Conservation (phyloP, 2,329 filamentous ascomycete species). For the Ophiosphaerella narmari region DNA sequence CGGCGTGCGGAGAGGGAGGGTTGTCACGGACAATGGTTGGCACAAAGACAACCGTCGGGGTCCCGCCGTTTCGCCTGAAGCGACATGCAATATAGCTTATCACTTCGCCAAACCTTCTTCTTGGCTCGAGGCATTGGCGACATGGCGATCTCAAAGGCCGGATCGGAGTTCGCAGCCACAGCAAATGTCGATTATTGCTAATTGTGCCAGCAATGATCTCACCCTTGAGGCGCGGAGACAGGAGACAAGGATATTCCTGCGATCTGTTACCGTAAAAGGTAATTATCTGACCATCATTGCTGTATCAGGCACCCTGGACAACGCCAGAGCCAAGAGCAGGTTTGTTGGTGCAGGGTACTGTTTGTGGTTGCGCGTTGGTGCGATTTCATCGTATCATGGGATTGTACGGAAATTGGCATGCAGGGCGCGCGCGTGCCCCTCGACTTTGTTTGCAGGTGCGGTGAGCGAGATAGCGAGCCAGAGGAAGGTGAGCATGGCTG, state of each 20-base stretch:
- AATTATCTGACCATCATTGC: constrained; percentile 1
- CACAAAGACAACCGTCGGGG: too few relatives aligned
- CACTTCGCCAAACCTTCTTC: background rate
- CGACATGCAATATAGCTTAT: too few relatives aligned
- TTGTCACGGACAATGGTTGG: background rate
- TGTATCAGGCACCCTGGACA: background rate
- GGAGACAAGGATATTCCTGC: background rate
- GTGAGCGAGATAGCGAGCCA: background rate
- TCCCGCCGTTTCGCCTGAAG: too few relatives aligned
- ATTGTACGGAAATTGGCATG: constrained; percentile 4
- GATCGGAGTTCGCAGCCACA: constrained; percentile 2
- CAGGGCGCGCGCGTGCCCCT: constrained; percentile 2
- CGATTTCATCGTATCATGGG: background rate
- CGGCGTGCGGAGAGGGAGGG: constrained; percentile 7
- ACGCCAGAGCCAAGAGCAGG: constrained; percentile 6
- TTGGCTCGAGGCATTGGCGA: background rate
- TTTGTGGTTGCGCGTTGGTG: constrained; percentile 3
- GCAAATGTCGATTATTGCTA: constrained; percentile 17
- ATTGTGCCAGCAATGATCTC: constrained; percentile 3
- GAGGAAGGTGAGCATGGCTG: background rate
- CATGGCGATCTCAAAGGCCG: background rate
- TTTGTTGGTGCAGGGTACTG: constrained; percentile 9
- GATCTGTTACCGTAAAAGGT: background rate
- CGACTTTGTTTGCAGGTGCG: background rate
- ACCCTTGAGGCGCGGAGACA: background rate